Evolutionary conservation across 2,329 filamentous ascomycete genomes (phyloP).

Genomic region (Diaporthe longicolla): DNA sequence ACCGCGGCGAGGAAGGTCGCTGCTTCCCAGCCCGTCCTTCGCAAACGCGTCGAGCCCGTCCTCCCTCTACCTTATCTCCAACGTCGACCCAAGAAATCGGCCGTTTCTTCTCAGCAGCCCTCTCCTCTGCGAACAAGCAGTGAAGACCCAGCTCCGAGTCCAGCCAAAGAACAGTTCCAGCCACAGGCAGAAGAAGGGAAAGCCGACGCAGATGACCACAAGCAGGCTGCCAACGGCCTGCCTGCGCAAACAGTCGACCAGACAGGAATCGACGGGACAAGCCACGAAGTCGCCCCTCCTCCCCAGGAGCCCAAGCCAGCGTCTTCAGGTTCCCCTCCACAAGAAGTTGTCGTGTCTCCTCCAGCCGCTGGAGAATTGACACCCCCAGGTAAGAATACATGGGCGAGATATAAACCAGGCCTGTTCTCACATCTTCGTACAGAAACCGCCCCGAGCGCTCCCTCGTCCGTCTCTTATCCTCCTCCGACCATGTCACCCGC

Average conservation of each 20-base stretch:
- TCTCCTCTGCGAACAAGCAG: constrained; percentile 40
- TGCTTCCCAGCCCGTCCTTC: constrained; percentile 30
- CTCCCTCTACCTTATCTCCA: constrained; percentile 41
- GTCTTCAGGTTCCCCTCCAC: constrained; percentile 27
- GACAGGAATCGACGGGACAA: constrained; percentile 7
- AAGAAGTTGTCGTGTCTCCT: constrained; percentile 28
- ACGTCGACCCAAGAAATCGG: constrained; percentile 37
- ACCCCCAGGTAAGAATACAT: constrained; percentile 39
- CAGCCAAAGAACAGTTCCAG: background rate
- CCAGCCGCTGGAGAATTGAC: constrained; percentile 35
- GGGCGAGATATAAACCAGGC: background rate
- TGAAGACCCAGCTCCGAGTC: constrained; percentile 35
- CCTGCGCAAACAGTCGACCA: constrained; percentile 29
- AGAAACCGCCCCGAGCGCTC: constrained; percentile 39
- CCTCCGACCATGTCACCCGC: constrained; percentile 35
- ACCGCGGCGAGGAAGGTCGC: constrained; percentile 13
- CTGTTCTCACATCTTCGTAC: constrained; percentile 9
- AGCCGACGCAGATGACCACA: constrained; percentile 20
- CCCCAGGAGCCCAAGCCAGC: constrained; percentile 26
- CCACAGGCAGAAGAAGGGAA: background rate
- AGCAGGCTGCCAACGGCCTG: constrained; percentile 2
- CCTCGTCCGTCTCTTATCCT: constrained; percentile 30
- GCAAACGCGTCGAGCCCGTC: constrained; percentile 39
- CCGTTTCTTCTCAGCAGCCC: constrained; percentile 35
- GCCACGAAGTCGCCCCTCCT: background rate